Evolutionary conservation across 441 rosid species (phyloP).

Genomic region (Aleurites moluccanus): DNA sequence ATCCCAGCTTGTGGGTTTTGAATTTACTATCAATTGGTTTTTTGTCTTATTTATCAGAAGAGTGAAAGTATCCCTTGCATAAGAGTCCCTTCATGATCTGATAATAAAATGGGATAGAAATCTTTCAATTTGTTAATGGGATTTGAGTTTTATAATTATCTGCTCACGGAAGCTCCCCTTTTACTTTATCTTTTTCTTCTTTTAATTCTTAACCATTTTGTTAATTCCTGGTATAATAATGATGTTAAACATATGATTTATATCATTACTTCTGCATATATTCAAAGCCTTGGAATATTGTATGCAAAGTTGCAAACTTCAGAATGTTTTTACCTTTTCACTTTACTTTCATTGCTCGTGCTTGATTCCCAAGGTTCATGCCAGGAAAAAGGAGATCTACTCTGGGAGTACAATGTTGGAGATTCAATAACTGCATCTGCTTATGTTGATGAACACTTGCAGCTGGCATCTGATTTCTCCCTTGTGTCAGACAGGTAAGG

Average conservation of each 20-base stretch:
- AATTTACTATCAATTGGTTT: neutral
- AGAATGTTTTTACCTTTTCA: neutral
- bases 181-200: neutral
- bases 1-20: neutral
- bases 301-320: neutral
- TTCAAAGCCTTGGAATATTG: neutral
- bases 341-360: neutral
- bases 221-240: neutral
- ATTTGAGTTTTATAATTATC: neutral
- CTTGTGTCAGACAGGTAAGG: constrained; percentile 56
- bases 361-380: constrained; percentile 22
- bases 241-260: neutral
- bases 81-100: neutral
- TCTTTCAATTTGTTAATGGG: neutral
- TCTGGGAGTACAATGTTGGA: constrained; percentile 74
- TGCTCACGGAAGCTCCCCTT: neutral
- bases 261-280: neutral
- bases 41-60: neutral
- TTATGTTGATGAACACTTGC: constrained; percentile 79
- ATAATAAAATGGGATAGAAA: neutral
- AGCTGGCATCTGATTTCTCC: constrained; percentile 41
- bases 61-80: neutral
- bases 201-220: neutral
- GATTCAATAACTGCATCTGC: constrained; percentile 84
- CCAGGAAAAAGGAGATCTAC: constrained; percentile 64